phyloP scores from a whole-genome alignment of 805 yeast species.

The Kurtzmaniella cleridarum region DNA sequence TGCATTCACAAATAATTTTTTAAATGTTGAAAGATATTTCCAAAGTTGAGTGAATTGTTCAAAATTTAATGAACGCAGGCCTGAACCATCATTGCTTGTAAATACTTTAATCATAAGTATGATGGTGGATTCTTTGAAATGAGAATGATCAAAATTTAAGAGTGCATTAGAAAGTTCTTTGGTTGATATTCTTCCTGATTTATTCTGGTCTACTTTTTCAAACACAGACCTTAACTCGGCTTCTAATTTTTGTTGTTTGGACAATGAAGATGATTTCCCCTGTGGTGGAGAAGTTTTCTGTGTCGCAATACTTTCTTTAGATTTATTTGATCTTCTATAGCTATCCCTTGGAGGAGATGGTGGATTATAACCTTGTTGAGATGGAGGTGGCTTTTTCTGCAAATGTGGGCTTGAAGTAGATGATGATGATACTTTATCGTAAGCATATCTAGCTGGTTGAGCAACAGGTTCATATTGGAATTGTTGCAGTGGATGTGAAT shows the following conservation, averaged over 20 bases:
- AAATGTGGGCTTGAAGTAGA: not conserved
- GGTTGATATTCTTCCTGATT: slow-evolving; percentile 50
- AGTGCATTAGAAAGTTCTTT: slow-evolving; percentile 55
- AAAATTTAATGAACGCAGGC: slow-evolving; percentile 30
- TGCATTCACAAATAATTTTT: slow-evolving; percentile 55
- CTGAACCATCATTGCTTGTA: slow-evolving; percentile 27
- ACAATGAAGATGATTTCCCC: slow-evolving; percentile 14
- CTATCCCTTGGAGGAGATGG: slow-evolving; percentile 14
- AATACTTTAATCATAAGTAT: slow-evolving; percentile 59
- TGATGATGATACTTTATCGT: not conserved
- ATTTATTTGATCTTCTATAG: slow-evolving; percentile 7
- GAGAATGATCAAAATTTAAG: slow-evolving; percentile 58
- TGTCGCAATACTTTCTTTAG: slow-evolving; percentile 18
- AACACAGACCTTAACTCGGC: slow-evolving; percentile 45
- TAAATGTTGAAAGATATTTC: slow-evolving; percentile 65
- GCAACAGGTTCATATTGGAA: slow-evolving; percentile 6
- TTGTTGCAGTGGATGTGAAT: slow-evolving; percentile 10
- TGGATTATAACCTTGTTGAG: slow-evolving; percentile 10
- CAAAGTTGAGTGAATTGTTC: slow-evolving; percentile 64
- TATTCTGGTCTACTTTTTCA: slow-evolving; percentile 49
- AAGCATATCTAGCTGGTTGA: not conserved
- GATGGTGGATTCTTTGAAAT: slow-evolving; percentile 57
- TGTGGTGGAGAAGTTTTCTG: slow-evolving; percentile 8
- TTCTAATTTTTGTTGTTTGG: slow-evolving; percentile 36
- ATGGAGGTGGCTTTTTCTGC: slow-evolving; percentile 5